Evolutionary conservation across 2,329 filamentous ascomycete genomes (phyloP).

Genomic region (Penicillium vulpinum): DNA sequence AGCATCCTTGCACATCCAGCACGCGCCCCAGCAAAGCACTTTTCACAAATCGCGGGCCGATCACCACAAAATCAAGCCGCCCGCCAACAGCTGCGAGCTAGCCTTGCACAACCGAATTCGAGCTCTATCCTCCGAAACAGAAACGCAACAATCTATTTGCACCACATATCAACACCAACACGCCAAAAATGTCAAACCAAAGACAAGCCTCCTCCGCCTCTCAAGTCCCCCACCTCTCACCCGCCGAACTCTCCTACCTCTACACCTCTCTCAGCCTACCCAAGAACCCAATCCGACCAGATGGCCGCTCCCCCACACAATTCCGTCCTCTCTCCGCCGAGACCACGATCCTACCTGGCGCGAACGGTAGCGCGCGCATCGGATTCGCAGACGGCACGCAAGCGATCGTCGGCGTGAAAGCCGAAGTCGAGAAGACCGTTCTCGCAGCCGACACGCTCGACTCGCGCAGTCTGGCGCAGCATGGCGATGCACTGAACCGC

Average conservation of each 20-base stretch:
- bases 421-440: conserved; percentile 78
- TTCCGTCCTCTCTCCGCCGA: conserved; percentile 91
- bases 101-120: not conserved
- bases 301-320: conserved; percentile 77
- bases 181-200: conserved; percentile 59
- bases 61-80: conserved; percentile 5
- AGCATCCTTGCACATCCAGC: not conserved
- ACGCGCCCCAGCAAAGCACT: not conserved
- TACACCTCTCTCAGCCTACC: conserved; percentile 85
- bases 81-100: not conserved
- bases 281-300: conserved; percentile 73
- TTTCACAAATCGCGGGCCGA: conserved; percentile 7
- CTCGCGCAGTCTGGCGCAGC: conserved; percentile 43
- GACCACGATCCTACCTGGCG: conserved; percentile 81
- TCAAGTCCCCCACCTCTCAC: conserved; percentile 69
- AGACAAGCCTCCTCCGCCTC: conserved; percentile 57
- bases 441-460: conserved; percentile 38
- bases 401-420: conserved; percentile 93
- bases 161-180: not conserved
- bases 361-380: conserved; percentile 89
- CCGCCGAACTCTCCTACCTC: conserved; percentile 93
- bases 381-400: conserved; percentile 95
- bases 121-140: not conserved
- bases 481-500: conserved; percentile 26
- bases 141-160: not conserved